phyloP scores from a whole-genome alignment of 2,329 filamentous ascomycete species.

The Herpotrichia juniperi region DNA sequence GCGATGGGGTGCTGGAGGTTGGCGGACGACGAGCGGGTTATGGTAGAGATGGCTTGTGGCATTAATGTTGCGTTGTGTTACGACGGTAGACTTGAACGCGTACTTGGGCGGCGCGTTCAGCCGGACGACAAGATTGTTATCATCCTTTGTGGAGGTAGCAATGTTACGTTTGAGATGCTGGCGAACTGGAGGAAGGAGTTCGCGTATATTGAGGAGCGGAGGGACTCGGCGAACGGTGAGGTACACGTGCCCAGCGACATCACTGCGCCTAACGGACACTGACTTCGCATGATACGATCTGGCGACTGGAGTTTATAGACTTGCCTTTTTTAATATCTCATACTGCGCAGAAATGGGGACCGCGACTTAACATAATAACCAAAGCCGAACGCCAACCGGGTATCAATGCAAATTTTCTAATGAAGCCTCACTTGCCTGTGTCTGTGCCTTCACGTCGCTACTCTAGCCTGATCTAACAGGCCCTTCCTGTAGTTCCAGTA shows the following conservation, averaged over 20 bases:
- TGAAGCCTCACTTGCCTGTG: neutral
- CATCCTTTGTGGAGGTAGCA: constrained; percentile 76
- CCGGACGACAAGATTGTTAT: constrained; percentile 76
- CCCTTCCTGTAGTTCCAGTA: constrained; percentile 85
- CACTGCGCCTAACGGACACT: constrained; percentile 8
- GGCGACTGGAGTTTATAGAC: neutral
- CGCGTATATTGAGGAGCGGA: constrained; percentile 17
- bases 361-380: neutral
- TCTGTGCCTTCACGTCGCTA: constrained; percentile 19
- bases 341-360: neutral
- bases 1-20: constrained; percentile 77
- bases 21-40: constrained; percentile 78
- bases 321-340: neutral
- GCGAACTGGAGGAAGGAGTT: constrained; percentile 55
- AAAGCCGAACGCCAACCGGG: constrained; percentile 15
- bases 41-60: constrained; percentile 87
- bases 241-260: constrained; percentile 13
- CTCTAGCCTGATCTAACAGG: constrained; percentile 31
- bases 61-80: constrained; percentile 71
- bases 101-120: constrained; percentile 52
- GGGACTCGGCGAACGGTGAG: constrained; percentile 4
- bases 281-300: neutral
- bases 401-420: constrained; percentile 24
- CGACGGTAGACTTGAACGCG: constrained; percentile 13
- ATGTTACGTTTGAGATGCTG: constrained; percentile 59